A percentile compares a stretch with the other conserved stretches of the same genome.
These are phyloP conservation scores for Aspergillus fumigatiaffinis DNA, from an alignment of 2,329 filamentous ascomycete species.

Conservation along the genomic window DNA sequence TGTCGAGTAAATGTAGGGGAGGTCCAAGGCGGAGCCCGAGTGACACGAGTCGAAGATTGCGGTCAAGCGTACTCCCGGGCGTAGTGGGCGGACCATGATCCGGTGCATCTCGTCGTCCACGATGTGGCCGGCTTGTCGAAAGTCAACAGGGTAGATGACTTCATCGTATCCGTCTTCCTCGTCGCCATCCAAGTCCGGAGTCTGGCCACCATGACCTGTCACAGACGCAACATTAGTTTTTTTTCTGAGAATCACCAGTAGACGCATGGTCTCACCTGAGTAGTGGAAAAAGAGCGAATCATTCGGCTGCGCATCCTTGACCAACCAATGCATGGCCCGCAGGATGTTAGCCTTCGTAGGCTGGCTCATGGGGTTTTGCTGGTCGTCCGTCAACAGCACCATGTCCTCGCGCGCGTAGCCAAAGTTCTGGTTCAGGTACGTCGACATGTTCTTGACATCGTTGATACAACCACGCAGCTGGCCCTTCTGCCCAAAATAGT, in stretches of 20 bases:
- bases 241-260: slow-evolving; percentile 6
- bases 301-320: slow-evolving; percentile 87
- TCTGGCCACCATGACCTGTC: slow-evolving; percentile 70
- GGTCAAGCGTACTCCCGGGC: slow-evolving; percentile 73
- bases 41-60: slow-evolving; percentile 68
- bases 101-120: slow-evolving; percentile 76
- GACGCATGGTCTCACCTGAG: slow-evolving; percentile 59
- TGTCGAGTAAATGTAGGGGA: slow-evolving; percentile 65
- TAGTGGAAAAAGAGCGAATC: slow-evolving; percentile 98
- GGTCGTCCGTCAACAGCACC: slow-evolving; percentile 93
- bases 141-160: slow-evolving; percentile 75
- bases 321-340: slow-evolving; percentile 95
- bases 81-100: slow-evolving; percentile 71
- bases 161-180: slow-evolving; percentile 76
- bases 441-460: slow-evolving; percentile 95
- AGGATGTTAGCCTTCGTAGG: slow-evolving; percentile 94
- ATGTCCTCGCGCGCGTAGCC: slow-evolving; percentile 94
- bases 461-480: slow-evolving; percentile 94
- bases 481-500: slow-evolving; percentile 90
- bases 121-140: slow-evolving; percentile 65
- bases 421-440: slow-evolving; percentile 82
- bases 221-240: not conserved
- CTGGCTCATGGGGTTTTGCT: slow-evolving; percentile 95
- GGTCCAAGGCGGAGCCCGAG: slow-evolving; percentile 62
- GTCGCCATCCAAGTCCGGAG: slow-evolving; percentile 68